Percentiles rank a stretch among this genome's conserved stretches.
phyloP scores from a whole-genome alignment of 176 grass and related monocot genomes.

The Carex myosuroides region DNA sequence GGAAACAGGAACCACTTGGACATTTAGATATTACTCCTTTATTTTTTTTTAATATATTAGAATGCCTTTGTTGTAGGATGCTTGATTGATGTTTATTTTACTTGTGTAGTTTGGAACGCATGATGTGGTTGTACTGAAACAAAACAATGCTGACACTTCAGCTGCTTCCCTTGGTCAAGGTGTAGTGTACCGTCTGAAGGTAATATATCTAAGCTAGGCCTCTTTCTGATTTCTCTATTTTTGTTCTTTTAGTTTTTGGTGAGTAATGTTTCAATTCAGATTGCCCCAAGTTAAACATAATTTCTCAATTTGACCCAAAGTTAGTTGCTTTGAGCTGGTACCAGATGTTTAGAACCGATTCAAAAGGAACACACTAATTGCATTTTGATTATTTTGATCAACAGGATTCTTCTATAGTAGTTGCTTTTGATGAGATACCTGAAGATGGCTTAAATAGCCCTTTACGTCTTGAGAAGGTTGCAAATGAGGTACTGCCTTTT shows the following conservation, averaged over 20 bases:
- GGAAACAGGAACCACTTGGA: background rate
- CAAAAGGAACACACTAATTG: background rate
- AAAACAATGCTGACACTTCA: conserved; percentile 74
- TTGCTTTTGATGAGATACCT: conserved; percentile 94
- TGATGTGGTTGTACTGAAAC: conserved; percentile 88
- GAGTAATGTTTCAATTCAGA: background rate
- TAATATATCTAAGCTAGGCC: conserved; percentile 22
- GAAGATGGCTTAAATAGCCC: conserved; percentile 94
- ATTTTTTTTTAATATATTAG: background rate
- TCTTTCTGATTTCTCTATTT: background rate
- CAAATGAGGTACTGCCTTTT: conserved; percentile 69
- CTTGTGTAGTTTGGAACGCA: conserved; percentile 67
- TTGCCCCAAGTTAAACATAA: too few relatives aligned
- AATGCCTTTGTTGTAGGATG: background rate
- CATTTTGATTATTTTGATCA: conserved; percentile 24
- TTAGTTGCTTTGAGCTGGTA: background rate
- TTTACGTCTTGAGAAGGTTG: conserved; percentile 91
- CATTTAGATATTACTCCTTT: background rate
- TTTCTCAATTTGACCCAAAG: too few relatives aligned
- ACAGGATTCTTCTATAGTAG: conserved; percentile 83
- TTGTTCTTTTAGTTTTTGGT: background rate
- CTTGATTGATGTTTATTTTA: background rate
- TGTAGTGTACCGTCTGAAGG: conserved; percentile 95
- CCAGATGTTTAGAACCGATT: background rate
- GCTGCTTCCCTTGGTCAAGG: conserved; percentile 73